Conservation (phyloP, 2,329 filamentous ascomycete genomes). For the Mariannaea elegans region DNA sequence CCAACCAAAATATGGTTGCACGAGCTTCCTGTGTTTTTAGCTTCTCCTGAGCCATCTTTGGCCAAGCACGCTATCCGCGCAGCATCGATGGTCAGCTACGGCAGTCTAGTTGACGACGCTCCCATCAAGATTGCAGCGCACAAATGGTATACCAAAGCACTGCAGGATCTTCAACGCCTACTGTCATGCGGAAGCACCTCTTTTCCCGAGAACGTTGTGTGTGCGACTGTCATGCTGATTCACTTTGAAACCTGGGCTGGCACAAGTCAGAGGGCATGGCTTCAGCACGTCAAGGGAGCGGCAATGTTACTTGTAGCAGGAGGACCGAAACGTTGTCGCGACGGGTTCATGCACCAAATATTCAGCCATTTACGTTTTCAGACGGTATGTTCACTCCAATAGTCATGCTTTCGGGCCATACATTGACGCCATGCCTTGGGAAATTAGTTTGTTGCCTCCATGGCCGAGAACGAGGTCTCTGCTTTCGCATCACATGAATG, state of each 20-base stretch:
- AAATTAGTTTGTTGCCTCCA: conserved; percentile 19
- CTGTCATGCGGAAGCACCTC: neutral
- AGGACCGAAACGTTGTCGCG: conserved; percentile 11
- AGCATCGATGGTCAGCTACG: conserved; percentile 21
- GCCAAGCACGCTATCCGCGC: conserved; percentile 19
- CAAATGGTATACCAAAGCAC: conserved; percentile 16
- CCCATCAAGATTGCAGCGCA: conserved; percentile 11
- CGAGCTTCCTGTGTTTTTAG: conserved; percentile 11
- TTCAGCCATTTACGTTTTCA: conserved; percentile 23
- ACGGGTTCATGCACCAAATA: conserved; percentile 19
- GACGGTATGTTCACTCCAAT: conserved; percentile 1
- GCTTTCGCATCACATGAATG: conserved; percentile 14
- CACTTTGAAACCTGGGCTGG: conserved; percentile 23
- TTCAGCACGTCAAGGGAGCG: conserved; percentile 21
- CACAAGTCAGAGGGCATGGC: conserved; percentile 17
- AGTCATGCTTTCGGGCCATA: neutral
- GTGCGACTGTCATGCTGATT: conserved; percentile 10
- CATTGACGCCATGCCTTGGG: neutral
- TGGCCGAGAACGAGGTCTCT: conserved; percentile 16
- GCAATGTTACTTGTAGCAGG: neutral
- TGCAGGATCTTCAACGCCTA: conserved; percentile 7
- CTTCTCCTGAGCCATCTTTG: neutral
- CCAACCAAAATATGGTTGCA: conserved; percentile 17
- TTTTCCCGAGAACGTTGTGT: conserved; percentile 6
- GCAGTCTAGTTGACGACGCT: conserved; percentile 10